Evolutionary conservation across 2,329 filamentous ascomycete species (phyloP), one percentile per base, ranked within the genome.

Genomic region (Colletotrichum sidae): DNA sequence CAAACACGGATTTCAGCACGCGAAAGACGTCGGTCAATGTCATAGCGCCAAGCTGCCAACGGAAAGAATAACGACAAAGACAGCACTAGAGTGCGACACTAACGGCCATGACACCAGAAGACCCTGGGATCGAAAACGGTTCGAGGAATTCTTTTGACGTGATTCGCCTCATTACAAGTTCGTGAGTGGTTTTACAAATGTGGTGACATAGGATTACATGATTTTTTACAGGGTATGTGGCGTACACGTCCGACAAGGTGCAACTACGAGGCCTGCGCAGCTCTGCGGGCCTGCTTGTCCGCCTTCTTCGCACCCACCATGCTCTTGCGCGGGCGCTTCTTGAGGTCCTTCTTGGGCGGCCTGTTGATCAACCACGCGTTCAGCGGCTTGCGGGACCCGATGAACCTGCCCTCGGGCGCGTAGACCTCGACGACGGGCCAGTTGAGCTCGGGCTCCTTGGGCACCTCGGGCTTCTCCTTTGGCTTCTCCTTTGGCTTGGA

Each of bases 391-490:
- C 93, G 83, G 9, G 81, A 79, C 1, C 85, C 90, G 37, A 98
- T 82, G 70, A 92, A 96, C 71, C 88, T 89, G n/a, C 96, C 96
- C 63, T 93, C 85, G 0, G 96, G 96, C 35, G 87, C 92, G 72
- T 91, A 97, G 0, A 98, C 88, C 70, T 98, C 94, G 7, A 99
- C 86, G 9, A 89, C 82, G 0, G 93, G 93, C 81, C 88, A 89
- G 25, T 80, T 77, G 1, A 76, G 75, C 44, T 46, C 44, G 44
- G 15, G 13, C 70, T 82, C 76, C 25, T 54, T 47, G 5, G 53
- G 44, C 55, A 46, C 69, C 56, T 67, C 51, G 46, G 65, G 61
- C 53, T 67, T 56, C 9, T 50, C 49, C 12, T 38, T 54, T 4
- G 25, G 25, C 25, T 25, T 25, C 35, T 68, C 49, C 39, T 9